Base-by-base conservation (phyloP, 2,329 filamentous ascomycete species). In the Ophiocordyceps australis region DNA sequence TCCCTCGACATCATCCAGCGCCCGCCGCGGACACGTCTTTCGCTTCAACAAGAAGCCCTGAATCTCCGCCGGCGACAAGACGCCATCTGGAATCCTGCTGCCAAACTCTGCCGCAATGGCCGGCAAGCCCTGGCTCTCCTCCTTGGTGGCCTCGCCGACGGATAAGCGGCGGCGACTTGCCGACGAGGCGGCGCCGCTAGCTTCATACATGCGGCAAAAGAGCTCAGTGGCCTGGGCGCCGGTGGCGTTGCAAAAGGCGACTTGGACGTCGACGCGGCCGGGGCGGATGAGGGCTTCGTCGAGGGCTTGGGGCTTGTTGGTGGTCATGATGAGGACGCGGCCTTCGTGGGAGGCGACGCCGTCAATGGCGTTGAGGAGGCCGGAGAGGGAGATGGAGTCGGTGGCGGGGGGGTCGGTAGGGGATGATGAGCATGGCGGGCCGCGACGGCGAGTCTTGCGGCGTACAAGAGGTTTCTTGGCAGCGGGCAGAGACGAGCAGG, bases 351-450 rank as follows among this genome's bases (percentile, higher is more conserved):
- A 77, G 2, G 75, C 76, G 2, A 83, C 78, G 28, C 81, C 78
- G 39, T 91, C 80, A 31, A 91, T 81, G 30, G 76, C 75, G 46
- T 91, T 91, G 26, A 91, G 62, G 2, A 91, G 60, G 1, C 79
- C 79, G 0, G 77, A 80, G 3, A 89, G 60, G 1, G 76, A 79
- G 35, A 85, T 80, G n/a, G 62, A 38, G 20, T 51, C 41, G 12
- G 37, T 12, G 19, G 36, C 6, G 26, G 91, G 62, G 2, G 91
- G 60, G 1, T 78, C 79, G 0, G 77, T 80, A 3, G 89, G 60
- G 1, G 76, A 79, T 35, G 83, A 80, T n/a, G 62, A 38, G 20
- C 51, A 40, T 12, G 37, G n/a, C 20, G 36, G 6, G 19, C 41
- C 14, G 26, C 35, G 31, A 24, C 25, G 26, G 30, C 27, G 34